Evolutionary conservation across 306 rosid species (phyloP), one percentile per base, ranked within the genome.

Genomic region (Fragaria vesca): DNA sequence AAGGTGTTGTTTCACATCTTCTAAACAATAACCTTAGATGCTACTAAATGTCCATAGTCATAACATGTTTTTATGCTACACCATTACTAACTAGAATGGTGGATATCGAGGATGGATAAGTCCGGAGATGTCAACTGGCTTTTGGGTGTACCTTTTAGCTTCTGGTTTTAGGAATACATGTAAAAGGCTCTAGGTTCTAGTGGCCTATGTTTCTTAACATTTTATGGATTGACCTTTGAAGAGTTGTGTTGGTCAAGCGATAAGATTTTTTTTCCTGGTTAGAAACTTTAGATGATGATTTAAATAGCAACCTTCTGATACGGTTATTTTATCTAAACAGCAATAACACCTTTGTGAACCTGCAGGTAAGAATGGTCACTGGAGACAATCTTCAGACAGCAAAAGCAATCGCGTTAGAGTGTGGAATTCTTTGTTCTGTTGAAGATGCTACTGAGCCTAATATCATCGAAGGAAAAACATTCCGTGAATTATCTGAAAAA

Each of bases 311-410:
- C 62, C 26, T 8, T 57, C 28, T 21, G 30, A n/a, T 57, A 3
- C 21, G 15, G 30, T 2, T 21, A 4, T 57, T 21, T 57, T 11
- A n/a, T 57, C 15, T 6, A 21, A 20, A 2, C 12, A 9, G 62
- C 12, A 67, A 80, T 82, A 79, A 16, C 60, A 38, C 74, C 24
- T 77, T 69, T 80, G 34, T 67, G 20, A 70, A 73, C 66, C 80
- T 81, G 46, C 83, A 95, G 98, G 98, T 95, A 45, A 92, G 98
- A 78, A 95, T 95, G 98, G 97, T 95, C 78, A 95, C 98, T 0
- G 98, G 97, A 62, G 98, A 95, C 85, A 95, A 95, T 84, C 86
- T 95, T 77, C 97, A 91, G 77, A 95, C 97, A 40, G 98, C 97
- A 51, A 95, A 88, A 88, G 98, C 98, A 78, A 95, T 92, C 45